Evolutionary conservation across 108 stramenopile species (phyloP), one percentile per base, ranked within the genome.

Genomic region (Nitzschia putrida): DNA sequence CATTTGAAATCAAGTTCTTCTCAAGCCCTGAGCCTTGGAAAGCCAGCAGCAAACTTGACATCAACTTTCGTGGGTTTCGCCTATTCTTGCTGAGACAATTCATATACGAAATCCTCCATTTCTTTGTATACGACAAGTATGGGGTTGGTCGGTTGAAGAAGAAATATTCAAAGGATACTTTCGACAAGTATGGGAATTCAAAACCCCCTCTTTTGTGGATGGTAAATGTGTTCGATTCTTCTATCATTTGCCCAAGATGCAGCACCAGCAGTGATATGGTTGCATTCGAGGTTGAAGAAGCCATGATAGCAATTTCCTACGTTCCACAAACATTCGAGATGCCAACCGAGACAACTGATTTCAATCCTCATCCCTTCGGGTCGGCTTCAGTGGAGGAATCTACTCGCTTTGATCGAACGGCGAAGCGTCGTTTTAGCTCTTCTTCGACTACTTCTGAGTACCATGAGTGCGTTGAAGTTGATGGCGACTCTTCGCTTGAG

Each of bases 101-200:
- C 58, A 41, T 88, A 22, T 71, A 82, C 44, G 90, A 91, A 50
- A 39, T 87, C n/a, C n/a, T 80, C 9, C 88, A 91, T n/a, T 91
- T 78, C 56, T 70, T 84, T 39, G 69, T 68, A 39, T 85, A 85
- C 60, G 82, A 86, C 10, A 49, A 78, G 0, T 80, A 88, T 59
- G 90, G 90, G 8, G 37, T 88, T 29, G 86, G 86, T 12, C 55
- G 68, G 14, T 53, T 88, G 51, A 76, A 73, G 47, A 67, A 69
- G 45, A 78, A 73, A 58, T 66, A 64, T 29, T 39, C 66, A n/a
- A 66, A 42, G 26, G 60, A 77, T 41, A 41, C 49, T 23, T 21
- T 37, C 14, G 80, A 81, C 47, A 20, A 41, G 6, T 25, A 73
- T 12, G 74, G 61, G 23, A 65, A 75, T 23, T 54, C 56, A 2